Conservation (phyloP, 1,284 basidiomycete species). For the Ustilago shanxiensis region DNA sequence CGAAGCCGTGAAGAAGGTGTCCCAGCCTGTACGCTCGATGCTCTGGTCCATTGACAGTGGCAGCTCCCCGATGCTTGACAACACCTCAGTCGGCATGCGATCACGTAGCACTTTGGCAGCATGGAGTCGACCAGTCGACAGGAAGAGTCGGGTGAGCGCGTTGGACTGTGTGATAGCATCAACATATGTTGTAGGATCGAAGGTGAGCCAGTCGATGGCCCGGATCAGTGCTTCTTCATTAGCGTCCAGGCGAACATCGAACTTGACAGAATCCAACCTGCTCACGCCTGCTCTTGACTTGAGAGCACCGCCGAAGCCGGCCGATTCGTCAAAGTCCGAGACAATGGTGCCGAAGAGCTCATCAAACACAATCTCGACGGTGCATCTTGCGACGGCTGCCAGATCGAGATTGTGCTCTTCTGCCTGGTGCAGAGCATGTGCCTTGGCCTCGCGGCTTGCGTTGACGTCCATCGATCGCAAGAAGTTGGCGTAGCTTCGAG, state of each 20-base stretch:
- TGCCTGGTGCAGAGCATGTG: constrained; percentile 81
- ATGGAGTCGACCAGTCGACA: constrained; percentile 60
- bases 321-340: constrained; percentile 36
- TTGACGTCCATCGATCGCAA: constrained; percentile 81
- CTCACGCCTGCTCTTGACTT: constrained; percentile 17
- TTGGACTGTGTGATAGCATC: constrained; percentile 68
- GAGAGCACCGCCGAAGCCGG: constrained; percentile 23
- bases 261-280: constrained; percentile 32
- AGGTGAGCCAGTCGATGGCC: constrained; percentile 93
- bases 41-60: constrained; percentile 50
- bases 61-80: constrained; percentile 35
- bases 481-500: constrained; percentile 92
- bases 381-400: constrained; percentile 81
- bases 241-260: constrained; percentile 43
- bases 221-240: constrained; percentile 77
- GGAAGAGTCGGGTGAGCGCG: constrained; percentile 59
- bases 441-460: constrained; percentile 78
- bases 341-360: constrained; percentile 74
- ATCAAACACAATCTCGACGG: constrained; percentile 77
- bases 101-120: constrained; percentile 62
- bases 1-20: constrained; percentile 64
- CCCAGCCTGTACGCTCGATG: constrained; percentile 64
- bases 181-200: constrained; percentile 72
- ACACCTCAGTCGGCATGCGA: constrained; percentile 60
- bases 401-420: constrained; percentile 86